Conservation (phyloP, 1,284 basidiomycete genomes). For the Cerrena zonata region DNA sequence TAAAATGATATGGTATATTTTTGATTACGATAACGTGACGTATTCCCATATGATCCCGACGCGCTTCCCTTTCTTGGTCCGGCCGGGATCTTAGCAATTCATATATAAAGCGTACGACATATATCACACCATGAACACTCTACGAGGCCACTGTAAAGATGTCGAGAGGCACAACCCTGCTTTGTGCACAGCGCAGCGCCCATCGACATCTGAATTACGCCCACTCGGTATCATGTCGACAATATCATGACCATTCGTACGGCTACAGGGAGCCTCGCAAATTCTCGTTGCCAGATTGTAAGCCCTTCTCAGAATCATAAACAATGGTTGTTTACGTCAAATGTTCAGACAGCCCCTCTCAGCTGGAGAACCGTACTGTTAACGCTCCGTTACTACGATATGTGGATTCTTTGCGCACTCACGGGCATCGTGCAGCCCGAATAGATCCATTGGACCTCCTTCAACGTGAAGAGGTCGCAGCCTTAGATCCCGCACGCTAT, state of each 20-base stretch:
- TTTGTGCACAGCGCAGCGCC: not conserved
- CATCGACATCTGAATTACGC: not conserved
- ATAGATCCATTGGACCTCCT: conserved; percentile 85
- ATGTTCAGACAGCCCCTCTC: conserved; percentile 59
- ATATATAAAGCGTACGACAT: not conserved
- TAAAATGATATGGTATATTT: no score
- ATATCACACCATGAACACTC: not conserved
- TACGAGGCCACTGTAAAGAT: not conserved
- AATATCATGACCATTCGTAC: conserved; percentile 7
- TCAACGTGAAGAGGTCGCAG: conserved; percentile 77
- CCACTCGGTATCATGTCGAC: not conserved
- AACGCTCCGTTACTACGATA: conserved; percentile 82
- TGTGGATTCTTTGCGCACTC: conserved; percentile 77
- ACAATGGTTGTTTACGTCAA: not conserved
- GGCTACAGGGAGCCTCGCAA: conserved; percentile 5
- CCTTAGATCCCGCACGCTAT: conserved; percentile 74
- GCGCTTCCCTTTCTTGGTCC: not conserved
- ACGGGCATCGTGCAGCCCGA: conserved; percentile 74
- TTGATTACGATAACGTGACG: no score
- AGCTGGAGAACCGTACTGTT: conserved; percentile 67
- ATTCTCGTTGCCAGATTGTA: conserved; percentile 4
- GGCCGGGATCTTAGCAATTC: not conserved
- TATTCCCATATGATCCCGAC: no score
- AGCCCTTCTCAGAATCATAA: not conserved
- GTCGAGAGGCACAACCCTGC: not conserved